Percentiles rank a stretch among this genome's conserved stretches.
phyloP scores from a whole-genome alignment of 192 early-diverging fungal genomes.

The Umbelopsis ramanniana region DNA sequence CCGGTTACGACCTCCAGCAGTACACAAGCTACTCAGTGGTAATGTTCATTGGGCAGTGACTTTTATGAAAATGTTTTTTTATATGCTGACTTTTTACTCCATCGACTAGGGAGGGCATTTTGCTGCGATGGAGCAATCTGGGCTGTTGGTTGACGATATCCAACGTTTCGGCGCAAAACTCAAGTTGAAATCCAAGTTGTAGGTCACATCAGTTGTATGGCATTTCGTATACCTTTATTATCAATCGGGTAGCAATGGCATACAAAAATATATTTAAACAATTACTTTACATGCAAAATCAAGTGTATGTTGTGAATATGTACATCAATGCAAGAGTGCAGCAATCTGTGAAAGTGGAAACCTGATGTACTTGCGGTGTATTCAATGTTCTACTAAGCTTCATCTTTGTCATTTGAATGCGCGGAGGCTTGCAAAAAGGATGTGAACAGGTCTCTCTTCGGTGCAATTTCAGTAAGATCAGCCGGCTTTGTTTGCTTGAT shows the following conservation, averaged over 20 bases:
- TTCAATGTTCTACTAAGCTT: neutral
- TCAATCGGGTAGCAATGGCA: too few species aligned
- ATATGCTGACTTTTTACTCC: neutral
- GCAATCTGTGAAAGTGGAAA: too few species aligned
- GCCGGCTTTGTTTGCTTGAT: neutral
- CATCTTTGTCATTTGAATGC: neutral
- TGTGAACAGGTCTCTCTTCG: constrained; percentile 6
- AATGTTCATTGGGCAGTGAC: neutral
- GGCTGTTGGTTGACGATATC: constrained; percentile 54
- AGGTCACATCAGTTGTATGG: neutral
- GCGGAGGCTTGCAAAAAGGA: constrained; percentile 4
- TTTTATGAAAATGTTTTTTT: neutral
- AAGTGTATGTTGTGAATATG: too few species aligned
- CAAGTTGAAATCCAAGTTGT: neutral
- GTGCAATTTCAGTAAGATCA: constrained; percentile 3
- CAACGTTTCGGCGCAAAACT: constrained; percentile 19
- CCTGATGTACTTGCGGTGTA: neutral
- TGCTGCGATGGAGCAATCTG: constrained; percentile 61
- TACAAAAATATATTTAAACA: too few species aligned
- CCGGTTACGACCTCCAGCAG: neutral
- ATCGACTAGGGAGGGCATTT: constrained; percentile 62
- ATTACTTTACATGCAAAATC: too few species aligned
- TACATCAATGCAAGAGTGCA: too few species aligned
- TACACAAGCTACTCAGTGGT: constrained; percentile 8
- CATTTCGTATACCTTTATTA: neutral